phyloP scores from a whole-genome alignment of 2,329 filamentous ascomycete species.

The Pestalotiopsis sp. region DNA sequence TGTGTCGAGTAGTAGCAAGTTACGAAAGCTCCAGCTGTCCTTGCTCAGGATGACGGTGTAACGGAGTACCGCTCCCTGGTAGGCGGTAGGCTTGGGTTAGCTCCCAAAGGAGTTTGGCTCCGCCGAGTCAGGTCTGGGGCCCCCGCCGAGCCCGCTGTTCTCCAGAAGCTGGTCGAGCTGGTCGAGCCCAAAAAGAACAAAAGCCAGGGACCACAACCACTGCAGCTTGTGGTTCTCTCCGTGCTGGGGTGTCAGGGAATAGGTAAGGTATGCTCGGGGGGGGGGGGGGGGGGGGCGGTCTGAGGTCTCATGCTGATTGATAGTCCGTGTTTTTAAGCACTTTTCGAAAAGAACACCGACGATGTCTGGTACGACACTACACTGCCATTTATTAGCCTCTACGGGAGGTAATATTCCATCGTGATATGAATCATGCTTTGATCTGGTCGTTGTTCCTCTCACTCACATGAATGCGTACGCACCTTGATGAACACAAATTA shows the following conservation, averaged over 20 bases:
- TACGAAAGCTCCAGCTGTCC: not conserved
- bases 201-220: not conserved
- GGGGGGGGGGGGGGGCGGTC: too few species aligned
- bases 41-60: not conserved
- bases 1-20: not conserved
- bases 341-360: too few species aligned
- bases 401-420: too few species aligned
- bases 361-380: too few species aligned
- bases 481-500: too few species aligned
- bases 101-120: not conserved
- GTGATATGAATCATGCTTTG: too few species aligned
- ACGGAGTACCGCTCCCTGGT: not conserved
- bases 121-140: not conserved
- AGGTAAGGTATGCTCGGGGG: too few species aligned
- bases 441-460: too few species aligned
- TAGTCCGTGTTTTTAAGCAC: too few species aligned
- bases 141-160: not conserved
- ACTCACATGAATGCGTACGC: too few species aligned
- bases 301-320: not conserved
- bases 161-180: not conserved
- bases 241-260: not conserved
- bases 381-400: too few species aligned
- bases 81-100: not conserved
- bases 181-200: not conserved
- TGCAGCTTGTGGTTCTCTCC: not conserved